Conservation (phyloP, 169 alveolate species). For the Eimeria praecox region DNA sequence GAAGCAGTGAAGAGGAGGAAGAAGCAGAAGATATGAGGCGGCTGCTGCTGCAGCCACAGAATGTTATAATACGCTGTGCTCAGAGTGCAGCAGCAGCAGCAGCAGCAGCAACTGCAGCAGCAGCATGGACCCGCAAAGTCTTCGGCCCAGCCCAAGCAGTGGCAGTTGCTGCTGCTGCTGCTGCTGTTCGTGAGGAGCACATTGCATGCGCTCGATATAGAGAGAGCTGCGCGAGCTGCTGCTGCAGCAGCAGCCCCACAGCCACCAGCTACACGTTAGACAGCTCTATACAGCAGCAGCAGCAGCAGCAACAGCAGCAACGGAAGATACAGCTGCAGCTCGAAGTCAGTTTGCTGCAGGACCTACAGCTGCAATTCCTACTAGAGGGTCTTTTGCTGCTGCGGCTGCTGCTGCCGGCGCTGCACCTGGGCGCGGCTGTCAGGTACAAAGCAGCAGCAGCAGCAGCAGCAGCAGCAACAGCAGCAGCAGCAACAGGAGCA, state of each 20-base stretch:
- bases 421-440: constrained; percentile 38
- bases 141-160: background rate
- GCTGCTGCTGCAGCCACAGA: constrained; percentile 66
- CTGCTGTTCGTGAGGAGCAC: background rate
- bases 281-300: constrained; percentile 22
- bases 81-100: constrained; percentile 60
- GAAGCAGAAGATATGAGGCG: constrained; percentile 6
- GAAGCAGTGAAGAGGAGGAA: background rate
- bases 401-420: constrained; percentile 77
- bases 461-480: constrained; percentile 40
- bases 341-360: constrained; percentile 35
- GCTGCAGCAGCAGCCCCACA: constrained; percentile 11
- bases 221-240: constrained; percentile 48
- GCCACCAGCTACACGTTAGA: background rate
- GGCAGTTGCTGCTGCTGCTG: constrained; percentile 38
- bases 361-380: constrained; percentile 14
- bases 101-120: constrained; percentile 64
- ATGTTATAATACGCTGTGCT: background rate
- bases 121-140: constrained; percentile 56
- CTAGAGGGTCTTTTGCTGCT: constrained; percentile 54
- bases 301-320: constrained; percentile 6
- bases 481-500: background rate
- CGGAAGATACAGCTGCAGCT: constrained; percentile 42
- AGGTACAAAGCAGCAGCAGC: constrained; percentile 57
- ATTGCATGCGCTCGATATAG: background rate